Conservation (phyloP, 1,284 basidiomycete species). For the Tylopilus sp. region DNA sequence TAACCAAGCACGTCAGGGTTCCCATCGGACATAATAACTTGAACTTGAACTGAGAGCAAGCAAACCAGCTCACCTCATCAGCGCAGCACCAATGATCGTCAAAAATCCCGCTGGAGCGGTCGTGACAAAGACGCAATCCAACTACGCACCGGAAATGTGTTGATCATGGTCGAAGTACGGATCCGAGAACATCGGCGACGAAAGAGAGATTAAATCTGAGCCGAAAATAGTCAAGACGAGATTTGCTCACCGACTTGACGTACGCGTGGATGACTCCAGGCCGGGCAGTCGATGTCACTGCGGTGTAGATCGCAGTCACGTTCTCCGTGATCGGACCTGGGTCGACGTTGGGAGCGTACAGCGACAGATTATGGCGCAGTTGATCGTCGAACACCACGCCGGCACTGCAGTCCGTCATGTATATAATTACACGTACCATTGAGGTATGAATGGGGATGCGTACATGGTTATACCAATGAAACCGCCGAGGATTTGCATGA, state of each 20-base stretch:
- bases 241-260: slow-evolving; percentile 19
- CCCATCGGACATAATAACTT: too few species aligned
- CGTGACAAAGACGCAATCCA: slow-evolving; percentile 25
- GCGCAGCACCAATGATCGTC: slow-evolving; percentile 16
- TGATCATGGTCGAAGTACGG: not conserved
- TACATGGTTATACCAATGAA: slow-evolving; percentile 27
- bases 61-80: slow-evolving; percentile 16
- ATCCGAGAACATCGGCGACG: not conserved
- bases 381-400: slow-evolving; percentile 20
- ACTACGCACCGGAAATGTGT: slow-evolving; percentile 1
- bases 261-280: slow-evolving; percentile 21
- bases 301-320: slow-evolving; percentile 23
- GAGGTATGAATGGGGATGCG: too few species aligned
- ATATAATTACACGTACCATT: not conserved
- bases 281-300: slow-evolving; percentile 7
- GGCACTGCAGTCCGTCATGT: slow-evolving; percentile 11
- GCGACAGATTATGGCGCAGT: slow-evolving; percentile 16
- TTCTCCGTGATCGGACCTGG: slow-evolving; percentile 17
- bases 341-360: slow-evolving; percentile 23
- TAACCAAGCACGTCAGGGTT: not conserved
- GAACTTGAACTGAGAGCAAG: too few species aligned
- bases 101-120: slow-evolving; percentile 16
- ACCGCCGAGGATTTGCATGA: slow-evolving; percentile 31
- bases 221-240: not conserved
- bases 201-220: not conserved